These are phyloP conservation scores for Geotrichum klebahnii DNA, from an alignment of 1,139 yeast genomes.

Conservation along the genomic window DNA sequence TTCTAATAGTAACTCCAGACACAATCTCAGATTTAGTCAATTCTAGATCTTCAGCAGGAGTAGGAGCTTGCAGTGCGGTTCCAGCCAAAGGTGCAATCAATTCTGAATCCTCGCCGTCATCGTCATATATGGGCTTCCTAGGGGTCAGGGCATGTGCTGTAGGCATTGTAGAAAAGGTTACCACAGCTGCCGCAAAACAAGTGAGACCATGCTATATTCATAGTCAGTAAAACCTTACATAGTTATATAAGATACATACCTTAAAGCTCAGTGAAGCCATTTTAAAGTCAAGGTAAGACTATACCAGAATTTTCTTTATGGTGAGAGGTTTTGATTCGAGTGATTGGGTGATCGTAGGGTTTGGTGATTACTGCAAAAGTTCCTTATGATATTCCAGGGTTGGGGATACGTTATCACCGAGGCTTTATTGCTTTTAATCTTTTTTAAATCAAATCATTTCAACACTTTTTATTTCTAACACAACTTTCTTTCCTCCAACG, in stretches of 20 bases:
- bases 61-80: conserved; percentile 52
- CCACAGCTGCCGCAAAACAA: conserved; percentile 20
- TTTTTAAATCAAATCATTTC: background rate
- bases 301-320: background rate
- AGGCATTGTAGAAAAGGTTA: conserved; percentile 24
- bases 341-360: background rate
- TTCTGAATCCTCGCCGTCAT: conserved; percentile 42
- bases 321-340: background rate
- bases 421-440: background rate
- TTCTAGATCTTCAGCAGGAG: conserved; percentile 44
- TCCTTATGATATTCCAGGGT: no score
- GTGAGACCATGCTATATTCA: conserved; percentile 5
- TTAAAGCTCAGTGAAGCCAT: background rate
- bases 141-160: conserved; percentile 29
- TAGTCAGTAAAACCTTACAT: background rate
- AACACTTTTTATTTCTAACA: no score
- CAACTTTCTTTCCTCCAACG: background rate
- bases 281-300: background rate
- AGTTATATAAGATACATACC: conserved; percentile 13
- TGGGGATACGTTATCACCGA: background rate
- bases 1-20: conserved; percentile 56
- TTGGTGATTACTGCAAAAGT: background rate
- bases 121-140: conserved; percentile 57
- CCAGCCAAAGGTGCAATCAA: conserved; percentile 50
- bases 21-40: conserved; percentile 42